Base-by-base conservation (phyloP, 257 asterid genomes). In the Penstemon davidsonii region DNA sequence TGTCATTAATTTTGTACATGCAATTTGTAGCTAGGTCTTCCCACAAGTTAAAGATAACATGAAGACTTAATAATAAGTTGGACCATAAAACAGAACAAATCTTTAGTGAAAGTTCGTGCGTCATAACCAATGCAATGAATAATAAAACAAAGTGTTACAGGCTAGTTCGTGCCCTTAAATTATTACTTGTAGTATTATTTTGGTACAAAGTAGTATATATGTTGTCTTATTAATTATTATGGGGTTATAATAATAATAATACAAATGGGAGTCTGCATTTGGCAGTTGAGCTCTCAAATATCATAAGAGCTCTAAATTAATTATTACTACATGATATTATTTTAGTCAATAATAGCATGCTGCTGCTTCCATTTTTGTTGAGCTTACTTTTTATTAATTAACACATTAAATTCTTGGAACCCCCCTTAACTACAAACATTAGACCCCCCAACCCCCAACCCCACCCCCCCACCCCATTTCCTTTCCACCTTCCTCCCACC, bases 401-500 rank as follows among this genome's bases (percentile, higher is more conserved):
- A 56, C 25, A 69, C 72, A 76, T 56, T 75, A 78, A 83, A 73
- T 72, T 66, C 55, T 37, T 11, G 72, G 59, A 76, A 71, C 10
- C 71, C 73, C 63, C 69, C 74, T 75, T 79, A 46, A 82, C 68
- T 74, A 80, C 60, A 71, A 75, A 67, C 84, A 79, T 74, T 82
- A 83, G 68, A 69, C 76, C 81, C 52, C 87, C 86, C 68, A 15
- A 15, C 18, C 18, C 18, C 18, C 18, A 15, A 0, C 18, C 18
- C 18, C 18, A 15, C 18, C 18, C 18, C 18, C 76, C 90, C 83
- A 19, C 69, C 56, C 62, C 82, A 82, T 79, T 82, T 84, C 79
- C 85, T 81, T 71, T 77, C 88, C 87, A 81, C 84, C 83, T 77
- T 62, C 80, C 81, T 64, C 68, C 67, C 82, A 62, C 72, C 59